These are phyloP conservation scores for Prunus salicina DNA, from an alignment of 306 rosid species.

Conservation along the genomic window DNA sequence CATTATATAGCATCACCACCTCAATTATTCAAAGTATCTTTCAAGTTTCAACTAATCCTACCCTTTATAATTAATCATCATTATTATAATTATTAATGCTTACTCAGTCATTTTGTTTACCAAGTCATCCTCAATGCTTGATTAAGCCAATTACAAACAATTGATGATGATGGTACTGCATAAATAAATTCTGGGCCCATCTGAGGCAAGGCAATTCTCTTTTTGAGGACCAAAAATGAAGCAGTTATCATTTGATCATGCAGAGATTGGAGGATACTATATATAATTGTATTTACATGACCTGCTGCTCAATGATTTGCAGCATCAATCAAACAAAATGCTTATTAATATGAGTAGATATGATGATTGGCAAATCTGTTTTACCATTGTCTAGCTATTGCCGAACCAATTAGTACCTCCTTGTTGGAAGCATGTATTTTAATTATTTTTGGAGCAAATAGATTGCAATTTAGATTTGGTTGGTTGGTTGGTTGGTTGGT, in stretches of 20 bases:
- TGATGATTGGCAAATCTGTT: neutral
- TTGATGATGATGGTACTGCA: neutral
- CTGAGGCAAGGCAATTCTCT: neutral
- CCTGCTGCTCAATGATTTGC: neutral
- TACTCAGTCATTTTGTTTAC: neutral
- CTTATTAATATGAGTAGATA: neutral
- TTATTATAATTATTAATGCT: neutral
- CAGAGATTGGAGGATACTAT: conserved; percentile 1
- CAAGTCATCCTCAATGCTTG: neutral
- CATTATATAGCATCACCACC: neutral
- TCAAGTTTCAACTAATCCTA: neutral
- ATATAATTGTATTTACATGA: neutral
- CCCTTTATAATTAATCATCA: neutral
- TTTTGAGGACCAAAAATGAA: neutral
- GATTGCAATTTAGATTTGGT: conserved; percentile 23
- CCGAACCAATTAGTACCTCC: neutral
- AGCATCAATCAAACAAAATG: neutral
- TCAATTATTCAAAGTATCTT: conserved; percentile 15
- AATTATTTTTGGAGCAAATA: conserved; percentile 7
- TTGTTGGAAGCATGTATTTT: conserved; percentile 17
- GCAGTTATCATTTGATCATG: conserved; percentile 7
- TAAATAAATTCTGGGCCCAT: neutral
- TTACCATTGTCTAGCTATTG: neutral
- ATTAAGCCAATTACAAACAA: neutral
- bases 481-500: conserved; percentile 26